Conservation (phyloP, 306 rosid species). For the Styphnolobium japonicum region DNA sequence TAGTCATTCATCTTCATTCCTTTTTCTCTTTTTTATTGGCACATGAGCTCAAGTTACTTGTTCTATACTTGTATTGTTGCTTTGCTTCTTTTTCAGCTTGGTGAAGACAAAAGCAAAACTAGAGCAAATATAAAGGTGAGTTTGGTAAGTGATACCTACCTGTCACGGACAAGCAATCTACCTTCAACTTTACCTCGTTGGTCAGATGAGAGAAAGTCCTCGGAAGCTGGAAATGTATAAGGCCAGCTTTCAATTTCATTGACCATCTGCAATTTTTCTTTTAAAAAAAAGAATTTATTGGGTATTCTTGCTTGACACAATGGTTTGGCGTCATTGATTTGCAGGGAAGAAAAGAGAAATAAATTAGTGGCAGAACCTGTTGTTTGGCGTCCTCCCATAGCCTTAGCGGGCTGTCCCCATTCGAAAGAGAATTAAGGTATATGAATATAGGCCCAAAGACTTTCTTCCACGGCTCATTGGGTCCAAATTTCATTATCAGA, state of each 20-base stretch:
- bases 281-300: background rate
- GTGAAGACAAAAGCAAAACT: background rate
- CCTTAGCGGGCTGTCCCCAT: conserved; percentile 25
- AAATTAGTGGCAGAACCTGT: conserved; percentile 47
- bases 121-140: background rate
- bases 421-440: conserved; percentile 47
- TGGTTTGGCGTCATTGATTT: background rate
- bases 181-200: conserved; percentile 67
- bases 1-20: too few relatives aligned
- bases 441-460: conserved; percentile 78
- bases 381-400: conserved; percentile 81
- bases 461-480: conserved; percentile 82
- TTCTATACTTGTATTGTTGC: background rate
- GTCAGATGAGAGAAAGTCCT: conserved; percentile 52
- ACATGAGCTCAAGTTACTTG: background rate
- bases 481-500: conserved; percentile 50
- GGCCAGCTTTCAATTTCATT: conserved; percentile 80
- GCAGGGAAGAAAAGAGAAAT: background rate
- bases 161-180: conserved; percentile 61
- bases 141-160: conserved; percentile 32
- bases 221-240: conserved; percentile 70
- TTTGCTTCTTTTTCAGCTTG: background rate
- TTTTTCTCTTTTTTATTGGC: background rate
- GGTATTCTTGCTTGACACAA: background rate
- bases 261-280: conserved; percentile 41